These are phyloP conservation scores for Dalechampia spathulata DNA, from an alignment of 441 rosid species.

Conservation along the genomic window DNA sequence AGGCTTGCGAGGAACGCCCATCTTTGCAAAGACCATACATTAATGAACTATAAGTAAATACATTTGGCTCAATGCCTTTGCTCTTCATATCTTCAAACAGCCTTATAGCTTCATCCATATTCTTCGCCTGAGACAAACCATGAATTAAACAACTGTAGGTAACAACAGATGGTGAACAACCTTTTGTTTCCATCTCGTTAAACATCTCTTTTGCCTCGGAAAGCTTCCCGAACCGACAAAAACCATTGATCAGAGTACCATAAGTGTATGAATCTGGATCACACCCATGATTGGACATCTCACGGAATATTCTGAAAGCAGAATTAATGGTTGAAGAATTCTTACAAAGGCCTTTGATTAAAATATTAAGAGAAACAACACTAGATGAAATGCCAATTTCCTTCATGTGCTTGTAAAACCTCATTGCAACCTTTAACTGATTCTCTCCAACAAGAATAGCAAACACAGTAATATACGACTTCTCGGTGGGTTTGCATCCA, in stretches of 20 bases:
- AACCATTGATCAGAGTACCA: slow-evolving; percentile 85
- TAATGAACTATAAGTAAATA: slow-evolving; percentile 68
- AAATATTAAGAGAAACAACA: slow-evolving; percentile 70
- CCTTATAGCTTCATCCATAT: slow-evolving; percentile 49
- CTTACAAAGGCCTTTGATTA: slow-evolving; percentile 86
- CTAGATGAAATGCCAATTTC: slow-evolving; percentile 48
- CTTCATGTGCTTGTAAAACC: slow-evolving; percentile 65
- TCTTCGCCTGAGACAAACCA: slow-evolving; percentile 57
- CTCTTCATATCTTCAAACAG: slow-evolving; percentile 64
- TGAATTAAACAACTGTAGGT: slow-evolving; percentile 72
- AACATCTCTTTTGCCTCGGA: slow-evolving; percentile 65
- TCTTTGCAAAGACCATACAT: slow-evolving; percentile 86
- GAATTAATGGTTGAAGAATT: slow-evolving; percentile 52
- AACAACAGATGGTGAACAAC: slow-evolving; percentile 71
- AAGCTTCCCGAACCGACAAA: slow-evolving; percentile 61
- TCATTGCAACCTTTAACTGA: slow-evolving; percentile 53
- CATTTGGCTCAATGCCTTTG: slow-evolving; percentile 73
- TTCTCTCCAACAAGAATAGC: slow-evolving; percentile 78
- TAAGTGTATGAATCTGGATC: slow-evolving; percentile 77
- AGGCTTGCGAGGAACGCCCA: slow-evolving; percentile 47
- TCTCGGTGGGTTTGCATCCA: slow-evolving; percentile 49
- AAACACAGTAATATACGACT: slow-evolving; percentile 49
- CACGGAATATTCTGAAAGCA: slow-evolving; percentile 64
- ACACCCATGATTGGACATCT: slow-evolving; percentile 72
- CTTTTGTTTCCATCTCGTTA: slow-evolving; percentile 63